A percentile compares a stretch with the other conserved stretches of the same genome.
phyloP scores from a whole-genome alignment of 352 stramenopile species.

The Phytopythium sindhum region DNA sequence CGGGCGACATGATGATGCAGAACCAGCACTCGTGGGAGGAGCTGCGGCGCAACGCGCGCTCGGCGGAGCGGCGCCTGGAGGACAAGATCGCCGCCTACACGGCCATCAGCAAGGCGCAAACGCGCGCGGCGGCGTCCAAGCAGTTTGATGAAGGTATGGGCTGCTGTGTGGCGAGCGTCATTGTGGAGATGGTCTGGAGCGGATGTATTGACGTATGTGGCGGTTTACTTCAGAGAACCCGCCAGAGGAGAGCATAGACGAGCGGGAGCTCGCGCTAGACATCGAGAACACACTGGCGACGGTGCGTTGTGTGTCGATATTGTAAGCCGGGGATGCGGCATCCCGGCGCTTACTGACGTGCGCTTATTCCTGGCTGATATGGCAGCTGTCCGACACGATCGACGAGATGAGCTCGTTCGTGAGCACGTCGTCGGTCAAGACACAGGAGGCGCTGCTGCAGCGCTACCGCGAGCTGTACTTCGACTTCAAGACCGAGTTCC shows the following conservation, averaged over 20 bases:
- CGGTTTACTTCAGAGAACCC: slow-evolving; percentile 51
- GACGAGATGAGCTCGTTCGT: slow-evolving; percentile 81
- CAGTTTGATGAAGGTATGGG: slow-evolving; percentile 64
- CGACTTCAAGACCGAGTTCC: slow-evolving; percentile 94
- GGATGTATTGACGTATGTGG: background rate
- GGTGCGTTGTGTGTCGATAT: slow-evolving; percentile 23
- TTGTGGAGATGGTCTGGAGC: too few species aligned
- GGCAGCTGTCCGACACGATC: slow-evolving; percentile 78
- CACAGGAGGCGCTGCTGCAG: slow-evolving; percentile 89
- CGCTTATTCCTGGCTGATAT: background rate
- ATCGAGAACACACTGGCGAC: slow-evolving; percentile 72
- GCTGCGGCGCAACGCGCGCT: slow-evolving; percentile 58
- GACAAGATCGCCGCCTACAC: slow-evolving; percentile 79
- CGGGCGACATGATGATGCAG: slow-evolving; percentile 53
- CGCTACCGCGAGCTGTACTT: slow-evolving; percentile 96
- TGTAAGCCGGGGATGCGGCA: background rate
- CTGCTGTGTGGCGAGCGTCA: background rate
- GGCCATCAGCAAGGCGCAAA: slow-evolving; percentile 45
- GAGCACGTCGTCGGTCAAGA: slow-evolving; percentile 68
- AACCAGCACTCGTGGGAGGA: slow-evolving; percentile 73
- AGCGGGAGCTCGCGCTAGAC: slow-evolving; percentile 63
- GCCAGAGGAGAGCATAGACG: slow-evolving; percentile 42
- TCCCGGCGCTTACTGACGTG: background rate
- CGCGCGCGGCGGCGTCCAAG: slow-evolving; percentile 16
- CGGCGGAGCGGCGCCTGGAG: slow-evolving; percentile 73